Base-by-base conservation (phyloP, 345 rosid species). In the Eucalyptus paniculata region DNA sequence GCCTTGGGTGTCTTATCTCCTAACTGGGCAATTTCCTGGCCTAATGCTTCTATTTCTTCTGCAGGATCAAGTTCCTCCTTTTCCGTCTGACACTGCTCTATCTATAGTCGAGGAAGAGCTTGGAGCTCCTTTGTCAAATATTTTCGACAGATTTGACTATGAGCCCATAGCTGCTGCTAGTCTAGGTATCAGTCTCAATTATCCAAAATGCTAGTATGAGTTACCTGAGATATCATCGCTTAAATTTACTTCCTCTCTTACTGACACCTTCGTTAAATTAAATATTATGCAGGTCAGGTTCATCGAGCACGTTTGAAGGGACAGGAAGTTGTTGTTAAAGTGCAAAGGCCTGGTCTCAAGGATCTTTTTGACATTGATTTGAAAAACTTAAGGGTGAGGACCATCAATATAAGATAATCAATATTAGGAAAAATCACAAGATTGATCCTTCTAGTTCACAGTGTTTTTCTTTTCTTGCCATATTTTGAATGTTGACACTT, bases 21-120 rank as follows among this genome's bases (percentile, higher is more conserved):
- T 45, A 60, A 56, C 47, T 80, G 49, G 24, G 32, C 88, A 80
- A 87, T 45, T 69, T 37, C 50, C 86, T 87, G 42, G 80, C 42
- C 88, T 40, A 91, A 87, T 88, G 82, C 51, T 53, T 89, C 77
- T 86, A 56, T 83, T 54, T 72, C 86, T 89, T 42, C 6, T 92
- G 85, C 92, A 98, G 99, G 99, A 98, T 95, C 99, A 98, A 96
- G 99, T 98, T 93, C 99, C 99, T 89, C 99, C 99, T 26, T 98
- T 98, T 89, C 94, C 99, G 89, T 98, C 99, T 32, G 97, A 96
- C 86, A 96, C 98, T 77, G 98, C 99, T 86, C 88, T 96, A 72
- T 92, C 97, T 45, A 98, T 96, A 89, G 95, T 97, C 87, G 96
- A 96, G 92, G 98, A 97, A 94, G 99, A 98, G 94, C 98, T 98